Base-by-base conservation (phyloP, 1,284 basidiomycete genomes). In the Grifola frondosa region DNA sequence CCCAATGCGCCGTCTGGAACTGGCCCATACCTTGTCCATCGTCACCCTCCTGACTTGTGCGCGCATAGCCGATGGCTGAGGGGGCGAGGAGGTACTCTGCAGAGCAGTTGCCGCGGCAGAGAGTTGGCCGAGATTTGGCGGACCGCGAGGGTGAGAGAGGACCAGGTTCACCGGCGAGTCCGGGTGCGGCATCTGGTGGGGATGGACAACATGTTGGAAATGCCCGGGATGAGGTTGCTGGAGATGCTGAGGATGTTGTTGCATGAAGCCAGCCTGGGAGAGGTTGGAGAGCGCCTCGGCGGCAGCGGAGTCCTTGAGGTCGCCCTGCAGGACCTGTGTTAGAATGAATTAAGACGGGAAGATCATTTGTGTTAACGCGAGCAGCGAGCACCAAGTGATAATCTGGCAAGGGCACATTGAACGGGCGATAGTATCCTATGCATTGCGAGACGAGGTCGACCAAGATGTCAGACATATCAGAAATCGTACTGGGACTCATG, bases 81-180 rank as follows among this genome's bases (percentile, higher is more conserved):
- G 42, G 15, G 48, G 46, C 6, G 35, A 23, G 8, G 41, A 38
- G 20, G 29, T 39, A 11, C 19, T 25, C n/a, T 42, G 57, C 16
- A 58, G 22, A 0, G 53, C 54, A 6, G 66, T 62, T 0, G 80
- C 77, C 2, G 74, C 71, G 1, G 74, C 73, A 21, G 73, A 71
- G 40, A 83, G 65, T 47, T 84, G 79, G 19, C 77, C 77, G 1
- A 84, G 67, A 48, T 80, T 78, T 6, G 82, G 83, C 2, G 84
- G 82, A 0, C 82, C 83, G 9, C 80, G 75, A 1, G 84, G 83
- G 55, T 88, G 84, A 0, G 82, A 81, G n/a, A n/a, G n/a, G n/a
- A n/a, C n/a, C n/a, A n/a, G n/a, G n/a, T n/a, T n/a, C n/a, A n/a
- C n/a, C n/a, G n/a, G n/a, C n/a, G n/a, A n/a, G 1, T 82, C 85